These are phyloP conservation scores for Aureobasidium uvarum DNA, from an alignment of 2,329 filamentous ascomycete species.

Conservation along the genomic window DNA sequence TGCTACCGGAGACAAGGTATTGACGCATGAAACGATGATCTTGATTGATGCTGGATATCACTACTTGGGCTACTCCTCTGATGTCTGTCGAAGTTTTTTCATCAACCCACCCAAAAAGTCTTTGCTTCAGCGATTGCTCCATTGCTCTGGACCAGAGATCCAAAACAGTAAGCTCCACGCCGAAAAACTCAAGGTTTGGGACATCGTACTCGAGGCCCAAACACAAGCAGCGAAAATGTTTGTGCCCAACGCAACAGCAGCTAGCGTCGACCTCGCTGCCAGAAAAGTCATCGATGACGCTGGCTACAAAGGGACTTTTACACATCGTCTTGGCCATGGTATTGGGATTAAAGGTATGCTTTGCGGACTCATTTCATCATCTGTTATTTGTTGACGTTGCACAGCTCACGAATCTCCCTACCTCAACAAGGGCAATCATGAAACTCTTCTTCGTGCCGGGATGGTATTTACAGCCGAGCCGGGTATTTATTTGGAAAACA, in stretches of 20 bases:
- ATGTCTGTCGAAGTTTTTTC: conserved; percentile 64
- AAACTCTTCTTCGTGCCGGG: conserved; percentile 50
- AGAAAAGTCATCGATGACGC: conserved; percentile 57
- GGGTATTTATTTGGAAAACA: conserved; percentile 59
- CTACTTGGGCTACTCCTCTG: conserved; percentile 61
- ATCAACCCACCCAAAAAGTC: conserved; percentile 29
- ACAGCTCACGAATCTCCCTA: conserved; percentile 62
- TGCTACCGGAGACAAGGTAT: conserved; percentile 50
- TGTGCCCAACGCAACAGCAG: conserved; percentile 54
- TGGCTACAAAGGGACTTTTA: conserved; percentile 60
- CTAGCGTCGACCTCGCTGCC: conserved; percentile 61
- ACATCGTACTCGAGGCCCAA: conserved; percentile 62
- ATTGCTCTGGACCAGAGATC: conserved; percentile 17
- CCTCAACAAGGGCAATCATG: conserved; percentile 60
- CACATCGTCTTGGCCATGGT: conserved; percentile 62
- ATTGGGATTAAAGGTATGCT: conserved; percentile 59
- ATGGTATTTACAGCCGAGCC: conserved; percentile 66
- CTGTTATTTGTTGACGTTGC: not conserved
- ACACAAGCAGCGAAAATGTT: conserved; percentile 55
- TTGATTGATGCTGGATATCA: conserved; percentile 62
- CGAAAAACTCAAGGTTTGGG: conserved; percentile 60
- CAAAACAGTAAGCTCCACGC: conserved; percentile 30
- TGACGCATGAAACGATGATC: conserved; percentile 57
- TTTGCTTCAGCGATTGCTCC: not conserved
- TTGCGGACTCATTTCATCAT: too few species aligned